These are phyloP conservation scores for Bimuria novae-zelandiae DNA, from an alignment of 2,329 filamentous ascomycete genomes.

Conservation along the genomic window DNA sequence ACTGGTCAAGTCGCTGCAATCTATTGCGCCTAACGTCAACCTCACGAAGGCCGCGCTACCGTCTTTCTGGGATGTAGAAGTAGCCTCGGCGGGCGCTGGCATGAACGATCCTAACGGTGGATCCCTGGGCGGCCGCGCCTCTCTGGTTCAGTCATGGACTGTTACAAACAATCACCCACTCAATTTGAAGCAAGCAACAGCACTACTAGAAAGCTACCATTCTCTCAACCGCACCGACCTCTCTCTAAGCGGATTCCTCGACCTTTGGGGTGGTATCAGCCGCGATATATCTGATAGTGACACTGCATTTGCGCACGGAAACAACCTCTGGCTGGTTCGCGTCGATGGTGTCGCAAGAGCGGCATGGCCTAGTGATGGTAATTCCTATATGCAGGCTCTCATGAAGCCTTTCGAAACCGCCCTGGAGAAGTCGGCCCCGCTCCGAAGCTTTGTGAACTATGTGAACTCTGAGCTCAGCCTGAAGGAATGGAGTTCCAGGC, in stretches of 20 bases:
- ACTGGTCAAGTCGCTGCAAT: neutral
- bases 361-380: constrained; percentile 1
- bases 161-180: neutral
- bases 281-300: neutral
- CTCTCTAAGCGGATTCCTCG: neutral
- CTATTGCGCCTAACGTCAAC: neutral
- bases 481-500: neutral
- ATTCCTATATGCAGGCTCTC: neutral
- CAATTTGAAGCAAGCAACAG: neutral
- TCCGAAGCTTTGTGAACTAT: constrained; percentile 1
- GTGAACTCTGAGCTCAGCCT: constrained; percentile 1
- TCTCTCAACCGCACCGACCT: neutral
- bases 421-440: neutral
- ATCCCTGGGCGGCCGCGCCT: neutral
- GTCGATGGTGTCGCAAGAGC: neutral
- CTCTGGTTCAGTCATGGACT: neutral
- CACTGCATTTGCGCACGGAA: neutral
- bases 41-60: neutral
- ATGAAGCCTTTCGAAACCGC: neutral
- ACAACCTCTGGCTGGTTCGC: neutral
- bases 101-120: neutral
- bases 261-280: neutral
- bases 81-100: neutral
- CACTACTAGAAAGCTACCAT: neutral
- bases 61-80: neutral